These are phyloP conservation scores for Saccharomyces hybrid DNA, from an alignment of 1,139 yeast species.

Conservation along the genomic window DNA sequence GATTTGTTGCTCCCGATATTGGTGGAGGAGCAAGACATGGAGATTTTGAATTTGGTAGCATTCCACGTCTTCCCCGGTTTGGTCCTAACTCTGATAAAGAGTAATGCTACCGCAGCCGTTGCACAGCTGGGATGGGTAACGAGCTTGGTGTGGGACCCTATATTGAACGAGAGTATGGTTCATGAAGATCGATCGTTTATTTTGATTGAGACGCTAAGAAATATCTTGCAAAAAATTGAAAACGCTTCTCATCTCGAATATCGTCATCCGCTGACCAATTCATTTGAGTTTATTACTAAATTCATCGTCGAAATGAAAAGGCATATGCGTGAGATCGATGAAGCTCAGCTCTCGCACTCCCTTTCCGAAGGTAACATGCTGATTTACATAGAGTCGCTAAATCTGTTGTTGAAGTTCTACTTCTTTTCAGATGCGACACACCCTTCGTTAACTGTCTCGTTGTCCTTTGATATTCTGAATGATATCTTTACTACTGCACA, in stretches of 20 bases:
- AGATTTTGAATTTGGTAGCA: slow-evolving; percentile 16
- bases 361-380: neutral
- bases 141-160: neutral
- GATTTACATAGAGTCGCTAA: neutral
- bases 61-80: slow-evolving; percentile 15
- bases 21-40: slow-evolving; percentile 13
- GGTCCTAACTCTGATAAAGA: neutral
- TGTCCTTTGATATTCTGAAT: neutral
- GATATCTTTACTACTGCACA: neutral
- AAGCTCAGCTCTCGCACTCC: neutral
- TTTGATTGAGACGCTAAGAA: neutral
- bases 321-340: neutral
- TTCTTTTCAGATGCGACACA: neutral
- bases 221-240: neutral
- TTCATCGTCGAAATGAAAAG: neutral
- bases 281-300: neutral
- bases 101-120: slow-evolving; percentile 4
- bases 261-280: neutral
- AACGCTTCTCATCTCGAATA: neutral
- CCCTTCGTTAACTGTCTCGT: neutral
- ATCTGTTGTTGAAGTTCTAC: neutral
- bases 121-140: neutral
- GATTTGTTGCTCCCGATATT: slow-evolving; percentile 19
- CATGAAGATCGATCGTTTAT: neutral
- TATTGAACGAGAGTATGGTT: neutral